These are phyloP conservation scores for Sesbania bispinosa DNA, from an alignment of 306 rosid species.

Conservation along the genomic window DNA sequence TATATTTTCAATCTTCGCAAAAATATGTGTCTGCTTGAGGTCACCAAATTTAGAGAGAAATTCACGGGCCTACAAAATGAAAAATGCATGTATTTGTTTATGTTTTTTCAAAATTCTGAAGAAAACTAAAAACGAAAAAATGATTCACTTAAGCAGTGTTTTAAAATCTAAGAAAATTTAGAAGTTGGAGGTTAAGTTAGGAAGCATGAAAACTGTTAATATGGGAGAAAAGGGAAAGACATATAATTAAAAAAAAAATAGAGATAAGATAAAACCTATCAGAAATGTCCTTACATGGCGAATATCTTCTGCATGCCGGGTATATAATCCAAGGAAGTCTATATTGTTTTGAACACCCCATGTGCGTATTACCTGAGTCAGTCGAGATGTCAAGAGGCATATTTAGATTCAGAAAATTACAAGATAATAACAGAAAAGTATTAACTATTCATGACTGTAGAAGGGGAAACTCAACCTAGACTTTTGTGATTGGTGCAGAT, in stretches of 20 bases:
- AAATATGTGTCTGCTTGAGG: conserved; percentile 72
- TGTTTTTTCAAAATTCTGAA: neutral
- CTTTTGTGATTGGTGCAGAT: neutral
- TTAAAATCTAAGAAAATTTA: neutral
- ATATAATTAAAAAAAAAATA: neutral
- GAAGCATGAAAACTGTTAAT: conserved; percentile 3
- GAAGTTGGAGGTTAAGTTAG: neutral
- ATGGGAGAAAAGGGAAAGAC: neutral
- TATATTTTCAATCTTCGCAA: conserved; percentile 74
- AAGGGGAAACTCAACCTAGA: neutral
- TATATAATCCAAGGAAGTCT: conserved; percentile 71
- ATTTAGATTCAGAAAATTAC: conserved; percentile 19
- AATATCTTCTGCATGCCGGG: conserved; percentile 85
- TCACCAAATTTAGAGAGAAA: conserved; percentile 37
- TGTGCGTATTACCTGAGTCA: conserved; percentile 67
- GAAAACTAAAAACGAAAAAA: neutral
- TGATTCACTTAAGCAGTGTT: neutral
- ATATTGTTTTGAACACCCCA: conserved; percentile 86
- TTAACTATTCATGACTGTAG: neutral
- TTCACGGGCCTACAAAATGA: conserved; percentile 64
- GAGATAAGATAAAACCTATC: neutral
- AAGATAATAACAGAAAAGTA: conserved; percentile 8
- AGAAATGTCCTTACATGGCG: conserved; percentile 58
- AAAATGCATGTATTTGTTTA: neutral
- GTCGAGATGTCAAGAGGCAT: conserved; percentile 3